phyloP scores from a whole-genome alignment of 2,329 filamentous ascomycete genomes.

The Myriangium duriaei region DNA sequence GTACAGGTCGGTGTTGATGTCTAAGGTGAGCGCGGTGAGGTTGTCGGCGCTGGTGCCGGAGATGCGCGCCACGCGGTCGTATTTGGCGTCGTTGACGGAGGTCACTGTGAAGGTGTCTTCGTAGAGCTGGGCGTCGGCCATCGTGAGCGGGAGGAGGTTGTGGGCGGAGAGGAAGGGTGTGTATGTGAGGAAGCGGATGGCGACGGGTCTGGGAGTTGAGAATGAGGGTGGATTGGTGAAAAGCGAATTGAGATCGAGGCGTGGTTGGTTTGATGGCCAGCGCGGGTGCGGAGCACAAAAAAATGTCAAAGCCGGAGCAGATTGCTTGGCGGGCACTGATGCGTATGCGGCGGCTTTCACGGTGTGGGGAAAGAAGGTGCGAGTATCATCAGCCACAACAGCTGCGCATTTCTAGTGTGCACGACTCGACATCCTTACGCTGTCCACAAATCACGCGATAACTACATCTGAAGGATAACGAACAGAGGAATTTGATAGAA shows the following conservation, averaged over 20 bases:
- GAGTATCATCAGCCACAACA: too few species aligned
- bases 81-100: slow-evolving; percentile 69
- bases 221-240: background rate
- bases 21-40: slow-evolving; percentile 66
- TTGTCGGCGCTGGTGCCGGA: slow-evolving; percentile 63
- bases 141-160: slow-evolving; percentile 26
- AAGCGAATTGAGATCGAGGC: background rate
- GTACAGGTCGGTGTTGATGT: slow-evolving; percentile 91
- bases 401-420: too few species aligned
- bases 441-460: too few species aligned
- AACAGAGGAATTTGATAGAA: too few species aligned
- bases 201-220: background rate
- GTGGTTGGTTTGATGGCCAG: background rate
- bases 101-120: slow-evolving; percentile 84
- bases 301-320: too few species aligned
- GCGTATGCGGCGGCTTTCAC: too few species aligned
- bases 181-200: background rate
- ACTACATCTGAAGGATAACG: too few species aligned
- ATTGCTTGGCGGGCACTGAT: too few species aligned
- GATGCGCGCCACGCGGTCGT: slow-evolving; percentile 87
- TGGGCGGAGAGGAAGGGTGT: background rate
- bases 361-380: too few species aligned
- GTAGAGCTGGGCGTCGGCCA: slow-evolving; percentile 83
- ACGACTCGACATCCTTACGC: too few species aligned
- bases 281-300: background rate